These are phyloP conservation scores for Parsonsia alboflavescens DNA, from an alignment of 257 asterid genomes.

Conservation along the genomic window DNA sequence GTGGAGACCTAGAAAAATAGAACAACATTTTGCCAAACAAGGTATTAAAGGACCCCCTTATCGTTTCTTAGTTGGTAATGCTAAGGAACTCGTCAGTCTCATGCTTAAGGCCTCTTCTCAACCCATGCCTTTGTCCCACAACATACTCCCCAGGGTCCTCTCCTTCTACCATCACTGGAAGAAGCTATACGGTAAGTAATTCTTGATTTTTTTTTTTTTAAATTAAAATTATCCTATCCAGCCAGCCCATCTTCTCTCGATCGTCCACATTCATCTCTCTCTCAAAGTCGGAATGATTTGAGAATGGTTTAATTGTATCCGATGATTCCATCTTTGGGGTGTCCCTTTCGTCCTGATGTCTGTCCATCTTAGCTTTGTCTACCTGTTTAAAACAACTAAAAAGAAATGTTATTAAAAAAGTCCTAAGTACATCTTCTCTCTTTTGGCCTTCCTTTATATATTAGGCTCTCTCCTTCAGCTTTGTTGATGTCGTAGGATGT, in stretches of 20 bases:
- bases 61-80: constrained; percentile 42
- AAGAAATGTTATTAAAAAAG: not conserved
- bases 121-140: constrained; percentile 40
- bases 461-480: not conserved
- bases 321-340: not conserved
- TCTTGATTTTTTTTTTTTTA: no score
- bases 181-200: constrained; percentile 38
- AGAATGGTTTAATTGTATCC: not conserved
- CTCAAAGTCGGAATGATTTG: not conserved
- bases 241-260: no score
- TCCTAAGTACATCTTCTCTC: constrained; percentile 11
- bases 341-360: constrained; percentile 13
- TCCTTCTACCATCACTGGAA: constrained; percentile 51
- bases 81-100: constrained; percentile 42
- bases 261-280: no score
- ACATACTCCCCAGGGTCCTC: constrained; percentile 44
- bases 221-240: no score
- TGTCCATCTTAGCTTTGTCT: constrained; percentile 11
- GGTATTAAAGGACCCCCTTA: constrained; percentile 50
- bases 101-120: constrained; percentile 46
- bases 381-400: not conserved
- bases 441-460: not conserved
- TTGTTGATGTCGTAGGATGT: not conserved
- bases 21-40: constrained; percentile 42
- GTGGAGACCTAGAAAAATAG: constrained; percentile 44